Base-by-base conservation (phyloP, 129 eudicot genomes). In the Ambrosia trifida region DNA sequence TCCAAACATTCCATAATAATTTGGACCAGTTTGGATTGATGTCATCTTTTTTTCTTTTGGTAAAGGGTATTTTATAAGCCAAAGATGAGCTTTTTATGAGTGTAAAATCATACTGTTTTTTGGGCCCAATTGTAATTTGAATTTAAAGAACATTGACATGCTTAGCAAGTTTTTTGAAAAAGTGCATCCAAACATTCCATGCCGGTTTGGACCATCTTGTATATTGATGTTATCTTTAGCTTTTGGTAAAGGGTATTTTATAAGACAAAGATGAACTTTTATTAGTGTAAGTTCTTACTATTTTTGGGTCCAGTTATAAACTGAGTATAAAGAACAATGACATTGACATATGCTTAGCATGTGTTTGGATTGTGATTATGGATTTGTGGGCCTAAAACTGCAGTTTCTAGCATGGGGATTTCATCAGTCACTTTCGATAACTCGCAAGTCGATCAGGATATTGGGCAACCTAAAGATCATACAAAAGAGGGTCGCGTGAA, bases 381-480 rank as follows among this genome's bases (percentile, higher is more conserved):
- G 62, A 14, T 68, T 35, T 77, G 44, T 72, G 66, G 77, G 63
- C 70, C 62, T 68, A 40, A 76, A 66, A 2, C 70, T 84, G 83
- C 86, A 89, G 96, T 76, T 81, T 77, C 82, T 19, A 70, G 74
- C 68, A 40, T 70, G 75, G 84, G 80, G 61, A 61, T 63, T 77
- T 75, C 83, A 4, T 76, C 88, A 13, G 59, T 69, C 12, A 66
- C 69, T 3, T 53, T 78, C 24, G 80, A 75, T 67, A 65, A 56
- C 45, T 43, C 62, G n/a, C 88, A 80, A 78, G 77, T 68, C 38
- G 88, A 83, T 70, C 83, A 58, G 32, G 72, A 58, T 53, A 72
- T 71, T 13, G 49, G 71, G 62, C 81, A 61, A 64, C 44, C 78
- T 3, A 78, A 78, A 72, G 89, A 81, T 43, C 47, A 69, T 52